A percentile compares a stretch with the other conserved stretches of the same genome.
Conservation (phyloP, 1,139 yeast species). For the Scheffersomyces quercinus region DNA sequence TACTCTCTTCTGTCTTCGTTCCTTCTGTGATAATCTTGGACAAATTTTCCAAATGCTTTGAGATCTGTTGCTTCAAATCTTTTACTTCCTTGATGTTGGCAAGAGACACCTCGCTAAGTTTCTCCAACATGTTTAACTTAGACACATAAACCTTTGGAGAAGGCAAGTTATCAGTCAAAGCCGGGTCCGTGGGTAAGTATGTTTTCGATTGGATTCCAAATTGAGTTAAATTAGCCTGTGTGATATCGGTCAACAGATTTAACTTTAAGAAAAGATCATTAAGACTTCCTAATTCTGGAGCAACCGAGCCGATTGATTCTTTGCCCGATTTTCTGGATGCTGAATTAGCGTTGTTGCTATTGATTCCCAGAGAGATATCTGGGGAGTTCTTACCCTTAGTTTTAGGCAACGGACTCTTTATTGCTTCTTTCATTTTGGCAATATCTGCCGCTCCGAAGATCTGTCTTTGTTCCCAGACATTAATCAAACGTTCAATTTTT, state of each 20-base stretch:
- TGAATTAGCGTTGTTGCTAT: background rate
- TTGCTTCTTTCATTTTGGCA: constrained; percentile 37
- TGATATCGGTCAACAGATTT: constrained; percentile 29
- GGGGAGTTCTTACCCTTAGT: too few relatives aligned
- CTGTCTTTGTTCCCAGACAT: constrained; percentile 72
- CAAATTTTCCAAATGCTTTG: constrained; percentile 44
- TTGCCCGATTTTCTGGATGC: background rate
- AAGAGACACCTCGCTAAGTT: constrained; percentile 38
- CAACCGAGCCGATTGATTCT: constrained; percentile 17
- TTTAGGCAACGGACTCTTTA: constrained; percentile 20
- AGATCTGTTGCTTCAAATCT: constrained; percentile 38
- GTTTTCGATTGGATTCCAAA: constrained; percentile 45
- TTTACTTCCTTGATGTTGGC: constrained; percentile 40
- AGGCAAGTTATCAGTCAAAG: constrained; percentile 49
- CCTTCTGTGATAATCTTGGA: constrained; percentile 43
- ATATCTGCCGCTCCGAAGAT: constrained; percentile 53
- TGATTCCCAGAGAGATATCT: too few relatives aligned
- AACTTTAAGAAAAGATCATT: constrained; percentile 34
- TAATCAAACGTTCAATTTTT: constrained; percentile 64
- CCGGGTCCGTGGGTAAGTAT: constrained; percentile 43
- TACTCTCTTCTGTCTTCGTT: constrained; percentile 45
- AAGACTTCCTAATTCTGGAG: constrained; percentile 41
- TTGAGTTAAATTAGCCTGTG: constrained; percentile 42
- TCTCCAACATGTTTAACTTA: constrained; percentile 46
- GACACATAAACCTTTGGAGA: constrained; percentile 51